A percentile compares a stretch with the other conserved stretches of the same genome.
phyloP scores from a whole-genome alignment of 768 basidiomycete species.

The Lactarius indigo region DNA sequence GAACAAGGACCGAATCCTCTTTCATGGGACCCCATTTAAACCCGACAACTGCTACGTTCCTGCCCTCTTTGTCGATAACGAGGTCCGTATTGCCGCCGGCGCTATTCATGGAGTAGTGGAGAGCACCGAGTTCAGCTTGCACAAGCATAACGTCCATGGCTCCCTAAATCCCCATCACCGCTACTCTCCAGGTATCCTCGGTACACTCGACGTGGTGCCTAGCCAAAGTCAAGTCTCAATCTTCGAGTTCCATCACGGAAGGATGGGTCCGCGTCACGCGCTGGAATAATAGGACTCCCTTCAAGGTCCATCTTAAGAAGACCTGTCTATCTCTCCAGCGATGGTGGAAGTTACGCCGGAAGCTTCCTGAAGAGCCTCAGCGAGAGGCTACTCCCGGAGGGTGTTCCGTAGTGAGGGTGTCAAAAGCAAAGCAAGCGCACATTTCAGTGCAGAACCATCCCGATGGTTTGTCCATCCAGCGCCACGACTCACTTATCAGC shows the following conservation, averaged over 20 bases:
- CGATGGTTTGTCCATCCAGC: conserved; percentile 41
- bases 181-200: conserved; percentile 47
- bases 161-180: conserved; percentile 54
- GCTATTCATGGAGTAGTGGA: conserved; percentile 60
- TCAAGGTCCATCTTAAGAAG: conserved; percentile 50
- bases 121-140: conserved; percentile 59
- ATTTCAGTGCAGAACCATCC: conserved; percentile 46
- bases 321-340: conserved; percentile 45
- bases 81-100: conserved; percentile 53
- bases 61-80: conserved; percentile 36
- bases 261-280: conserved; percentile 54
- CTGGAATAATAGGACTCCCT: conserved; percentile 55
- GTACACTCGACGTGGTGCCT: conserved; percentile 59
- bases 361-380: conserved; percentile 35
- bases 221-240: conserved; percentile 39
- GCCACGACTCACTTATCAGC: conserved; percentile 42
- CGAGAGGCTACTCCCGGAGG: conserved; percentile 38
- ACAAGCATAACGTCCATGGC: conserved; percentile 57
- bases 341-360: conserved; percentile 42
- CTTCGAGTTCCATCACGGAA: conserved; percentile 33
- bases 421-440: conserved; percentile 44
- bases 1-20: conserved; percentile 48
- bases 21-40: conserved; percentile 54
- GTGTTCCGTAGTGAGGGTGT: conserved; percentile 46
- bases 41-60: conserved; percentile 47